Evolutionary conservation across 805 yeast genomes (phyloP).

Genomic region (Wickerhamiella cacticola): DNA sequence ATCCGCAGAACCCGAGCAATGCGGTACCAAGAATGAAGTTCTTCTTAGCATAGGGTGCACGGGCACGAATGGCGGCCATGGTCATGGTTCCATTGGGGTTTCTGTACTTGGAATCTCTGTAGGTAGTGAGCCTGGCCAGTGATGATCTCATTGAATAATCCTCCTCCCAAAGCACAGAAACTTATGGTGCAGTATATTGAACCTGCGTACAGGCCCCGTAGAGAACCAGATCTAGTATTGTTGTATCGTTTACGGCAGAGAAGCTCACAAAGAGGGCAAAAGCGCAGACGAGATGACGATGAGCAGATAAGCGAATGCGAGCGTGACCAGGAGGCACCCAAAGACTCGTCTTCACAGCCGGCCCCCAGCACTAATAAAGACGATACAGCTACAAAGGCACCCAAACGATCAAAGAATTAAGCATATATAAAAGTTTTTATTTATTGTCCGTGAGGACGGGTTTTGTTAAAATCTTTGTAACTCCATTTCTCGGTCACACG

Average conservation of each 20-base stretch:
- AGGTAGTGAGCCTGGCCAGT: constrained; percentile 5
- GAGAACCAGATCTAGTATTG: constrained; percentile 7
- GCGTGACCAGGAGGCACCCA: not conserved
- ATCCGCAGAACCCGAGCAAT: constrained; percentile 51
- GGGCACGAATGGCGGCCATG: constrained; percentile 83
- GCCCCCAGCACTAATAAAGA: too few relatives aligned
- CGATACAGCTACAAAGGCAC: too few relatives aligned
- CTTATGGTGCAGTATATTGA: not conserved
- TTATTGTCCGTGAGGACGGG: constrained; percentile 8
- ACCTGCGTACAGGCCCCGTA: not conserved
- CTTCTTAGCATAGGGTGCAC: constrained; percentile 72
- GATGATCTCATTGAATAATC: constrained; percentile 10
- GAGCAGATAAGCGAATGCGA: too few relatives aligned
- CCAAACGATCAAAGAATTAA: not conserved
- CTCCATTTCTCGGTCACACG: constrained; percentile 88
- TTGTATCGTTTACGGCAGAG: constrained; percentile 1
- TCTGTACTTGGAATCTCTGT: constrained; percentile 28
- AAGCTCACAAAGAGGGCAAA: not conserved
- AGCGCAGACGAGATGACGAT: not conserved
- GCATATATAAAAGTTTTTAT: not conserved
- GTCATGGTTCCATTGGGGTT: constrained; percentile 81
- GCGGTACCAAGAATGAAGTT: constrained; percentile 53
- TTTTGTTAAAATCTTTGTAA: constrained; percentile 56
- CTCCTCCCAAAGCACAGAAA: not conserved
- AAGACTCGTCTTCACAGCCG: too few relatives aligned